Conservation (phyloP, 371 early-diverging fungal genomes). For the Smittium culicis region DNA sequence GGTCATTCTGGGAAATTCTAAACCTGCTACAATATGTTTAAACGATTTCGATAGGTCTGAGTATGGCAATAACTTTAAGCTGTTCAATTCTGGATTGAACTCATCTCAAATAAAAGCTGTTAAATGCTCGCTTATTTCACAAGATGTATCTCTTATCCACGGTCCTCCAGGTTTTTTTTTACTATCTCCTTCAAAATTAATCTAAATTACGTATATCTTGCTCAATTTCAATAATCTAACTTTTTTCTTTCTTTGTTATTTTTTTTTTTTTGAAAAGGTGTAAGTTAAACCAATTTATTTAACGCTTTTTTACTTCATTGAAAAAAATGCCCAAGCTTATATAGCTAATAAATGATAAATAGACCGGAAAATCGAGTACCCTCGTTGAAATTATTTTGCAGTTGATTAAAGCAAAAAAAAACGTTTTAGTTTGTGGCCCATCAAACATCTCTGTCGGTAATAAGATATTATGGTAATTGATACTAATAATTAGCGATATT, state of each 20-base stretch:
- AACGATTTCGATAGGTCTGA: slow-evolving; percentile 29
- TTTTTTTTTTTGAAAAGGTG: neutral
- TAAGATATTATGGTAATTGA: neutral
- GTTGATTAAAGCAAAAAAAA: slow-evolving; percentile 43
- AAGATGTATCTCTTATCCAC: slow-evolving; percentile 64
- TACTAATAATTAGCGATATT: neutral
- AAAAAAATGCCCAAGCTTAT: neutral
- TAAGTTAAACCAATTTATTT: neutral
- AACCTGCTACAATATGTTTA: slow-evolving; percentile 23
- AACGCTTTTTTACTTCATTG: neutral
- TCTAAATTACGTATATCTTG: neutral
- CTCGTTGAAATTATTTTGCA: slow-evolving; percentile 76
- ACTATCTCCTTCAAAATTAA: neutral
- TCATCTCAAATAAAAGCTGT: slow-evolving; percentile 64
- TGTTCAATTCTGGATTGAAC: slow-evolving; percentile 55
- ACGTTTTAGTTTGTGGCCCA: slow-evolving; percentile 85
- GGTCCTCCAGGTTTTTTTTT: slow-evolving; percentile 56
- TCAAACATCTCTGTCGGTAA: slow-evolving; percentile 83
- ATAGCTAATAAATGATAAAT: neutral
- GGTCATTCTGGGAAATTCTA: neutral
- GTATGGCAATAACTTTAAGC: slow-evolving; percentile 24
- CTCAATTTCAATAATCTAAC: neutral
- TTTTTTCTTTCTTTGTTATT: neutral
- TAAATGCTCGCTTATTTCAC: slow-evolving; percentile 42
- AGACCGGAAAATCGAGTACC: slow-evolving; percentile 84